These are phyloP conservation scores for Saprolegnia diclina DNA, from an alignment of 352 stramenopile genomes.

Conservation along the genomic window DNA sequence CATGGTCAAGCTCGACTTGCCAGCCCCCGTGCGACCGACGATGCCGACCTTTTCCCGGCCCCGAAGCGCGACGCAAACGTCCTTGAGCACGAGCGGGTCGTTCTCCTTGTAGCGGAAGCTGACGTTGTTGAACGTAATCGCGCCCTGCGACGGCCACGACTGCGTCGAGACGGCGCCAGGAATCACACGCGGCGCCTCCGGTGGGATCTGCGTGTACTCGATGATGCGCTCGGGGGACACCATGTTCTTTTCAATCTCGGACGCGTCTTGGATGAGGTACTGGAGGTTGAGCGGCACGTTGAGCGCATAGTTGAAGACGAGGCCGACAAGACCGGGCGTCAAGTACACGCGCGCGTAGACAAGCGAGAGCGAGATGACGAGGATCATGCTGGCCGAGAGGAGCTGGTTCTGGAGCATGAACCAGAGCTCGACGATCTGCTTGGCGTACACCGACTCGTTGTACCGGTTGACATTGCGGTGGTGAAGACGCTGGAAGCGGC, in stretches of 20 bases:
- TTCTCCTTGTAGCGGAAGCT: slow-evolving; percentile 20
- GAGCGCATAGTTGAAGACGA: slow-evolving; percentile 21
- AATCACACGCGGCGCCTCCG: slow-evolving; percentile 15
- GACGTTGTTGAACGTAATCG: slow-evolving; percentile 2
- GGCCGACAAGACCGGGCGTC: not conserved
- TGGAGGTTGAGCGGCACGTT: not conserved
- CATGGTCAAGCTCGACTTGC: slow-evolving; percentile 28
- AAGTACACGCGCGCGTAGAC: not conserved
- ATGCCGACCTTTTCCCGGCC: slow-evolving; percentile 23
- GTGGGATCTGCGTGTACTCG: slow-evolving; percentile 35
- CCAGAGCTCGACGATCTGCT: slow-evolving; percentile 34
- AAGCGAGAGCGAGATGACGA: slow-evolving; percentile 34
- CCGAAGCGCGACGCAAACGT: slow-evolving; percentile 8
- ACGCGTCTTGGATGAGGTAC: not conserved
- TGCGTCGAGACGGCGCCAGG: not conserved
- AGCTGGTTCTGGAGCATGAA: slow-evolving; percentile 42
- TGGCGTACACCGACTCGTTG: slow-evolving; percentile 30
- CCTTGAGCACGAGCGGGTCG: slow-evolving; percentile 21
- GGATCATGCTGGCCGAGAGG: slow-evolving; percentile 31
- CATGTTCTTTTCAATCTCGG: slow-evolving; percentile 34
- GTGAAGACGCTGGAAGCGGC: not conserved
- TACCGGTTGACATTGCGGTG: slow-evolving; percentile 34
- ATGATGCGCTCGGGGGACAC: slow-evolving; percentile 40
- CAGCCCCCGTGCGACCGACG: slow-evolving; percentile 28
- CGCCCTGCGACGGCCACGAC: not conserved